Percentiles rank a stretch among this genome's conserved stretches.
These are phyloP conservation scores for Iberis pinnata DNA, from an alignment of 345 rosid genomes.

Conservation along the genomic window DNA sequence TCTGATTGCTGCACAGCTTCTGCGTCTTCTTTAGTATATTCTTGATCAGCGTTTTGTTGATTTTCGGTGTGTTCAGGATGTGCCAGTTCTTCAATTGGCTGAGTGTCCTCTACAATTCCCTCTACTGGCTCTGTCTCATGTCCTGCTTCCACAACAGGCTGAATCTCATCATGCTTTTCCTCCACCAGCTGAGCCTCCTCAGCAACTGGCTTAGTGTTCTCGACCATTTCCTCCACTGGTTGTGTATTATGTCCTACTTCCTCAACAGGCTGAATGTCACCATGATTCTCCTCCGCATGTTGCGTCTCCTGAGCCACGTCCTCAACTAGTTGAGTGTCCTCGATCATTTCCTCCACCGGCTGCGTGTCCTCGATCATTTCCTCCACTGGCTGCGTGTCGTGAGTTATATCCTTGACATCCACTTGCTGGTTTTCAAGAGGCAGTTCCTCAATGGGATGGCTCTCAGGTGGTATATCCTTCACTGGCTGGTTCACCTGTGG, in stretches of 20 bases:
- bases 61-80: background rate
- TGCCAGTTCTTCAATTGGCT: conserved; percentile 13
- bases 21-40: too few species aligned
- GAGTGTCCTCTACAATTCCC: conserved; percentile 1
- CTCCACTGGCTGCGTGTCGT: conserved; percentile 9
- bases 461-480: background rate
- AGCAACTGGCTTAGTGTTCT: conserved; percentile 18
- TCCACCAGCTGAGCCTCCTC: conserved; percentile 6
- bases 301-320: conserved; percentile 10
- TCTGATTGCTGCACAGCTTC: too few species aligned
- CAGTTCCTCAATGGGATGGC: conserved; percentile 3
- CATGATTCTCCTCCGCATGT: conserved; percentile 10
- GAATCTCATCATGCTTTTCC: conserved; percentile 14
- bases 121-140: conserved; percentile 12
- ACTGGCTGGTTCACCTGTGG: background rate
- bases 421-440: conserved; percentile 7
- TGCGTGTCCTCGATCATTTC: conserved; percentile 17
- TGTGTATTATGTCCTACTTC: conserved; percentile 16
- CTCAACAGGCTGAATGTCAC: conserved; percentile 16
- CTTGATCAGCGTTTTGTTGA: conserved; percentile 10
- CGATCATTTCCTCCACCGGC: conserved; percentile 5
- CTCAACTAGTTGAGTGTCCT: conserved; percentile 14
- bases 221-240: conserved; percentile 7
- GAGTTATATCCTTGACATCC: background rate
- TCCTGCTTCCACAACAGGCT: background rate